Conservation (phyloP, 2,329 filamentous ascomycete species). For the Aspergillus chevalieri region DNA sequence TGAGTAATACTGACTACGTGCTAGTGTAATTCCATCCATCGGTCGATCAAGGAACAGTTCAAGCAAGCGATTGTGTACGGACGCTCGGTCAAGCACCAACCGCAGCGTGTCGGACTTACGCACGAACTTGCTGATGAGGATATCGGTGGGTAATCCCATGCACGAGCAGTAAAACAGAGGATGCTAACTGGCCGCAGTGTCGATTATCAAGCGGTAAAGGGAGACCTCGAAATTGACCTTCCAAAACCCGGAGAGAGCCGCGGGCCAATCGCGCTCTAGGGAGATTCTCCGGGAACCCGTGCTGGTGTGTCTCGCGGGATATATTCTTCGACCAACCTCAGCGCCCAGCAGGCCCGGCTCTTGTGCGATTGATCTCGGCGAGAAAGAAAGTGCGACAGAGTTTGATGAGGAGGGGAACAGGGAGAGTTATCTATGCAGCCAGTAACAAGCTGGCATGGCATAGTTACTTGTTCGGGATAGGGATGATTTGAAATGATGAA, state of each 20-base stretch:
- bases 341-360: conserved; percentile 20
- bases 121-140: conserved; percentile 96
- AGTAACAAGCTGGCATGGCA: conserved; percentile 14
- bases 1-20: conserved; percentile 27
- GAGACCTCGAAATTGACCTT: conserved; percentile 13
- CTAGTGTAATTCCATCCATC: conserved; percentile 94
- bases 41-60: conserved; percentile 92
- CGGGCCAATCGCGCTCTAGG: conserved; percentile 21
- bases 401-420: conserved; percentile 7
- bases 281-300: conserved; percentile 2
- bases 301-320: conserved; percentile 12
- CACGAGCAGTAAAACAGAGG: neutral
- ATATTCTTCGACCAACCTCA: conserved; percentile 10
- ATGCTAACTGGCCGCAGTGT: conserved; percentile 43
- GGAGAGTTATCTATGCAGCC: conserved; percentile 12
- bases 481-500: conserved; percentile 5
- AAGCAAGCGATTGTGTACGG: conserved; percentile 94
- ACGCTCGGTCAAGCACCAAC: conserved; percentile 97
- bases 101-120: conserved; percentile 82
- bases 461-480: conserved; percentile 11
- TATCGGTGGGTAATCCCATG: conserved; percentile 62
- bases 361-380: conserved; percentile 22
- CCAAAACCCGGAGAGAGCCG: conserved; percentile 21
- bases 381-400: conserved; percentile 6
- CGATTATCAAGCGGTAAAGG: conserved; percentile 63